phyloP scores from a whole-genome alignment of 2,329 filamentous ascomycete species.

The Diaporthe aspalathi region DNA sequence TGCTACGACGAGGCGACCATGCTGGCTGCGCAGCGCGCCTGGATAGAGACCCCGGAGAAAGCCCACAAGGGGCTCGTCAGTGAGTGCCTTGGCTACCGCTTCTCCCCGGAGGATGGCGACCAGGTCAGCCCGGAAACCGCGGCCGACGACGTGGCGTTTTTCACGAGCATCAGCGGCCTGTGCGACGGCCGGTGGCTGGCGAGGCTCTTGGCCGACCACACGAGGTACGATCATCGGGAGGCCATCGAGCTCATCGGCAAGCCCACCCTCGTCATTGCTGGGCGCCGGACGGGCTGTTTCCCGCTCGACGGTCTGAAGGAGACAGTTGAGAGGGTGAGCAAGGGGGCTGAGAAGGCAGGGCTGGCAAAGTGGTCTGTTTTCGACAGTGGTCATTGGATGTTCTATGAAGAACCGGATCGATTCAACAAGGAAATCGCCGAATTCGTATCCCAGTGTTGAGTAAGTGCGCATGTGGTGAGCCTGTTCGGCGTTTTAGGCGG shows the following conservation, averaged over 20 bases:
- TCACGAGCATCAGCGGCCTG: slow-evolving; percentile 47
- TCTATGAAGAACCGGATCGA: slow-evolving; percentile 53
- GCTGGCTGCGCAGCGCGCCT: slow-evolving; percentile 47
- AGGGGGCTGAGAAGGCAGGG: slow-evolving; percentile 39
- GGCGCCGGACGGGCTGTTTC: slow-evolving; percentile 52
- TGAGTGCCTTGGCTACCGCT: slow-evolving; percentile 52
- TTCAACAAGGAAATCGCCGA: slow-evolving; percentile 50
- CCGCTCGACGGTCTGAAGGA: slow-evolving; percentile 52
- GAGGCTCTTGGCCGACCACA: slow-evolving; percentile 53
- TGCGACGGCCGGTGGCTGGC: slow-evolving; percentile 54
- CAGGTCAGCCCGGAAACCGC: slow-evolving; percentile 42
- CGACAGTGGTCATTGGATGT: slow-evolving; percentile 54
- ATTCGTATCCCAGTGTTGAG: slow-evolving; percentile 44
- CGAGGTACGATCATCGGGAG: slow-evolving; percentile 56
- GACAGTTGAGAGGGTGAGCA: slow-evolving; percentile 48
- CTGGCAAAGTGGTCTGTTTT: slow-evolving; percentile 48
- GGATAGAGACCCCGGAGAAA: slow-evolving; percentile 41
- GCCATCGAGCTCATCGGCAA: slow-evolving; percentile 49
- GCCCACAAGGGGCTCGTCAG: slow-evolving; percentile 49
- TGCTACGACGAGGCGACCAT: slow-evolving; percentile 54
- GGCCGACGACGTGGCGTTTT: slow-evolving; percentile 50
- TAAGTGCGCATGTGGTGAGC: not conserved
- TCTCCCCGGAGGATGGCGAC: slow-evolving; percentile 43
- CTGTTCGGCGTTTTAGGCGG: too few species aligned
- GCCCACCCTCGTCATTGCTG: slow-evolving; percentile 52